A percentile compares a stretch with the other conserved stretches of the same genome.
phyloP scores from a whole-genome alignment of 306 rosid genomes.

The apple (Malus domestica) region ASM211411v1 NC_041801.1:1153501-1154000 shows the following conservation, averaged over 20 bases:
- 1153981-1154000: background rate
- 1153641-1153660: background rate
- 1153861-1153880: slow-evolving; percentile 75
- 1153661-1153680: background rate
- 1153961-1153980: slow-evolving; percentile 5
- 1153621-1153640: background rate
- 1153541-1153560: slow-evolving; percentile 65
- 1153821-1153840: slow-evolving; percentile 63
- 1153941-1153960: slow-evolving; percentile 1
- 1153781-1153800: slow-evolving; percentile 63
- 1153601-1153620: background rate
- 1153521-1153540: slow-evolving; percentile 48
- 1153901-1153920: background rate
- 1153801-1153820: slow-evolving; percentile 52
- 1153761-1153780: slow-evolving; percentile 95
- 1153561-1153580: slow-evolving; percentile 78
- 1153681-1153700: background rate
- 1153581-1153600: slow-evolving; percentile 42
- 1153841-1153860: slow-evolving; percentile 58
- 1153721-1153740: slow-evolving; percentile 37
- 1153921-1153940: background rate
- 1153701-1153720: slow-evolving; percentile 62
- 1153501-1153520: background rate
- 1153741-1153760: slow-evolving; percentile 69
- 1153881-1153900: slow-evolving; percentile 37